phyloP scores from a whole-genome alignment of 2,329 filamentous ascomycete genomes.

The Alternaria gansuensis region DNA sequence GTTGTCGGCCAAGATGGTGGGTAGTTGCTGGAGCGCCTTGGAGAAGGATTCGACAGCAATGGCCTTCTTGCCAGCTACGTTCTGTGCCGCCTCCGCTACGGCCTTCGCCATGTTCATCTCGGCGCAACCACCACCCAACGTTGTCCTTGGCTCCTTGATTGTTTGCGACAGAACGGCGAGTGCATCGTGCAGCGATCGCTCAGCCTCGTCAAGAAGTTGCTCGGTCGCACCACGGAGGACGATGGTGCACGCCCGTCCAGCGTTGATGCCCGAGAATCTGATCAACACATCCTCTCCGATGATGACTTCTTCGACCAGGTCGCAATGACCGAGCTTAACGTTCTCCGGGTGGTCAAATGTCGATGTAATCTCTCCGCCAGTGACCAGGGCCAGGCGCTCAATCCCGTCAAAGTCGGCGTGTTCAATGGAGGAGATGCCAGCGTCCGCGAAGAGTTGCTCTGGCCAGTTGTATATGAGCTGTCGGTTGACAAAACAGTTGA shows the following conservation, averaged over 20 bases:
- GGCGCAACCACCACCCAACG: conserved; percentile 91
- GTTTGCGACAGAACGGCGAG: conserved; percentile 96
- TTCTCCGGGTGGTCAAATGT: conserved; percentile 98
- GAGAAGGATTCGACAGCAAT: conserved; percentile 92
- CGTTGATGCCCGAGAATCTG: conserved; percentile 95
- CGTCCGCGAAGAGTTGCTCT: conserved; percentile 97
- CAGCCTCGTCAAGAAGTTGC: conserved; percentile 95
- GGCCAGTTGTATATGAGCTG: conserved; percentile 99
- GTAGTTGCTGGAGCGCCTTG: conserved; percentile 86
- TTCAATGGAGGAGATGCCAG: conserved; percentile 97
- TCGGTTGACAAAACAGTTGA: conserved; percentile 99
- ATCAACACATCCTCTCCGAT: conserved; percentile 98
- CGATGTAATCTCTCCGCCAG: conserved; percentile 94
- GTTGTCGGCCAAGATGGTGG: conserved; percentile 97
- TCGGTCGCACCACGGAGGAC: conserved; percentile 96
- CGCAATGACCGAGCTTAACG: conserved; percentile 94
- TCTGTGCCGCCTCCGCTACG: conserved; percentile 90
- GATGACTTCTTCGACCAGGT: conserved; percentile 96
- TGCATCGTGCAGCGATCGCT: conserved; percentile 94
- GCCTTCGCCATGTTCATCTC: conserved; percentile 99
- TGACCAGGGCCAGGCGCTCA: conserved; percentile 91
- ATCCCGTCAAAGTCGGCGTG: conserved; percentile 99
- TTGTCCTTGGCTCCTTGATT: conserved; percentile 91
- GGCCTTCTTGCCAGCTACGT: conserved; percentile 96
- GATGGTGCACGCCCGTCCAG: conserved; percentile 93